phyloP scores from a whole-genome alignment of 352 stramenopile genomes.

The Globisporangium sylvaticum region DNA sequence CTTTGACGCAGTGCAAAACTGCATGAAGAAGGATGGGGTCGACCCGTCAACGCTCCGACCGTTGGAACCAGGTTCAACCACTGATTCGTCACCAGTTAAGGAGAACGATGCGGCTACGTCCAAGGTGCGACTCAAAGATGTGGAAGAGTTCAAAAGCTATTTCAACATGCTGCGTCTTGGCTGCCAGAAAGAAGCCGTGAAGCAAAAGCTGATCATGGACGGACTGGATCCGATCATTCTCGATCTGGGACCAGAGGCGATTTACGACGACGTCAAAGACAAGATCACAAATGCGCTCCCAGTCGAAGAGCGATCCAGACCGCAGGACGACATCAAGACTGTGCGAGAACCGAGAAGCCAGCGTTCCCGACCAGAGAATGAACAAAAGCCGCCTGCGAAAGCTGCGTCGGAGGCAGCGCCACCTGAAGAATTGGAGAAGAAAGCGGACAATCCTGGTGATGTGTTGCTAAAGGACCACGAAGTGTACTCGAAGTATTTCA shows the following conservation, averaged over 20 bases:
- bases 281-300: conserved; percentile 29
- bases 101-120: neutral
- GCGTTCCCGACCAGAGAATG: neutral
- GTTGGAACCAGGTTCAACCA: conserved; percentile 4
- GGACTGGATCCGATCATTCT: conserved; percentile 73
- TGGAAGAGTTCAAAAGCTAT: conserved; percentile 80
- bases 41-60: conserved; percentile 37
- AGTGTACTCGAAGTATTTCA: conserved; percentile 85
- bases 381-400: neutral
- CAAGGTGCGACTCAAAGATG: conserved; percentile 46
- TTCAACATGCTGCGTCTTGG: conserved; percentile 94
- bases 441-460: neutral
- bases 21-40: conserved; percentile 59
- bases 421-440: neutral
- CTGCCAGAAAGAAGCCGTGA: conserved; percentile 84
- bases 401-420: conserved; percentile 5
- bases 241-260: conserved; percentile 49
- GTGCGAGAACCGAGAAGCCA: conserved; percentile 27
- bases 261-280: conserved; percentile 62
- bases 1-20: conserved; percentile 69
- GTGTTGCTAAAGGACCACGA: conserved; percentile 46
- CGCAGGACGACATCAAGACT: conserved; percentile 65
- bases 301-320: conserved; percentile 21
- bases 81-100: neutral
- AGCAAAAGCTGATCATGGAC: conserved; percentile 90